phyloP scores from a whole-genome alignment of 2,329 filamentous ascomycete genomes.

The Beauveria sp. region DNA sequence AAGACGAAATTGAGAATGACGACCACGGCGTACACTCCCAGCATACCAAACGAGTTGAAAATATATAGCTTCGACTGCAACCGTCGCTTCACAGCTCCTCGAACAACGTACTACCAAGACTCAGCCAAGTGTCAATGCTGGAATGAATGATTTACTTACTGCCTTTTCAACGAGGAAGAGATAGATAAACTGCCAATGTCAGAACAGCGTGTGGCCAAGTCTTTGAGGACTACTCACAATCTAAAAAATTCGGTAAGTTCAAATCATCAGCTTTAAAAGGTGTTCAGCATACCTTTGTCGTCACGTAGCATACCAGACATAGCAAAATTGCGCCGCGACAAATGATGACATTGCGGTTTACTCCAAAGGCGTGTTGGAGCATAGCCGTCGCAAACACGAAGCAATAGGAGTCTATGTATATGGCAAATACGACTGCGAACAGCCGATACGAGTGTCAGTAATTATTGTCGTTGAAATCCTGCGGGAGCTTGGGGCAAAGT shows the following conservation, averaged over 20 bases:
- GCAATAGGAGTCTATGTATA: constrained; percentile 52
- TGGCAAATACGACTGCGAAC: constrained; percentile 46
- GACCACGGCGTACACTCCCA: constrained; percentile 36
- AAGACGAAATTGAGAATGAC: constrained; percentile 53
- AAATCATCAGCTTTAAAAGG: neutral
- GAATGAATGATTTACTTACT: constrained; percentile 27
- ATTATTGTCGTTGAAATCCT: neutral
- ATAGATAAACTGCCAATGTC: constrained; percentile 43
- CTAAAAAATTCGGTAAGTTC: constrained; percentile 14
- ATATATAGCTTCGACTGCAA: constrained; percentile 49
- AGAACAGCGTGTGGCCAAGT: neutral
- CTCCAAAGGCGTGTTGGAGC: constrained; percentile 47
- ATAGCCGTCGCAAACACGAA: constrained; percentile 53
- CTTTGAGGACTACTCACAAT: constrained; percentile 20
- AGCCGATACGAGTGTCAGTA: neutral
- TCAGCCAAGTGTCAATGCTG: constrained; percentile 11
- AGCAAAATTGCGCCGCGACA: constrained; percentile 53
- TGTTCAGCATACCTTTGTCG: constrained; percentile 44
- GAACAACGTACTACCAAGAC: constrained; percentile 44
- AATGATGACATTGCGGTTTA: constrained; percentile 40
- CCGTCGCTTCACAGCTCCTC: constrained; percentile 42
- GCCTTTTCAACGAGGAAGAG: constrained; percentile 58
- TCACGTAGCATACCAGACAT: constrained; percentile 54
- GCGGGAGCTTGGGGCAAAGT: neutral
- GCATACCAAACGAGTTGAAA: constrained; percentile 53